Base-by-base conservation (phyloP, 345 rosid species). In the Citrus cavaleriei region DNA sequence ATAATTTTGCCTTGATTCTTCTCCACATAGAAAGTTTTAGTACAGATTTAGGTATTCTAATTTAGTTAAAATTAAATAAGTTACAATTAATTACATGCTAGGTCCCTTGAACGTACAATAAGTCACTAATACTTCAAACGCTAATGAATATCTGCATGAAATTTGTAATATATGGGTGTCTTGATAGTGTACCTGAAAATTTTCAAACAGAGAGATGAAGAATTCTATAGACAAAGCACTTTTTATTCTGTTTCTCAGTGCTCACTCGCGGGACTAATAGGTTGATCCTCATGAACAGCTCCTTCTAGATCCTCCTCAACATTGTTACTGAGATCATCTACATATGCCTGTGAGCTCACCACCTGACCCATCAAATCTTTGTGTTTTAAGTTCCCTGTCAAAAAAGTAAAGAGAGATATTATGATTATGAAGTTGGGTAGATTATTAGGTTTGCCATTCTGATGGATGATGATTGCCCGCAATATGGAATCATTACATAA, bases 271-370 rank as follows among this genome's bases (percentile, higher is more conserved):
- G 58, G 55, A 72, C 60, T 63, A 27, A 42, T 58, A 24, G 85
- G 79, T 69, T 62, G 81, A 78, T 80, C 85, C 21, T 73, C 79
- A 27, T 80, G 85, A 42, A 42, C 78, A 73, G 59, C 82, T 80
- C 62, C 87, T 42, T 64, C 74, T 24, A 71, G 79, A 80, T 81
- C 87, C 61, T 88, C 93, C 37, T 81, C 89, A n/a, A 62, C 72
- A 70, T 78, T 58, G 49, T 78, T 81, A 46, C 66, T 79, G 60
- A 28, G 81, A 72, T 82, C 91, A 22, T 90, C 94, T 21, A 80
- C 72, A 70, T 94, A 94, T 42, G 87, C 94, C 84, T 94, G 97
- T 37, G 98, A 94, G 83, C 98, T 90, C 81, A 94, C 92, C 72
- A 92, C 89, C 81, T 91, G 92, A 67, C 98, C 98, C 1, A 84